These are phyloP conservation scores for Colletotrichum truncatum DNA, from an alignment of 2,329 filamentous ascomycete genomes.

Conservation along the genomic window DNA sequence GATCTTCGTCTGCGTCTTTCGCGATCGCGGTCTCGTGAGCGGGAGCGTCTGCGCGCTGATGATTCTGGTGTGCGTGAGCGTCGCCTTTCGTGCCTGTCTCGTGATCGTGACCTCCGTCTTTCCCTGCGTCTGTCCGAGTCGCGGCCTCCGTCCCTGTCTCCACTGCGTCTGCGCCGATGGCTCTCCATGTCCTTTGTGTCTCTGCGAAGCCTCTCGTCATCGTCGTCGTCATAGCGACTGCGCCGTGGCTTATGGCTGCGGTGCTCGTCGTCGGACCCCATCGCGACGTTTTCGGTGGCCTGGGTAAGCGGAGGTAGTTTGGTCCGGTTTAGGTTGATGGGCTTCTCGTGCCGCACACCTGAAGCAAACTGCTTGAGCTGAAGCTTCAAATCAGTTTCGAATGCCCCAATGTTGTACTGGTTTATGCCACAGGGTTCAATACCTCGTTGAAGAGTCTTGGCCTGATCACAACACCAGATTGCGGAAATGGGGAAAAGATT, in stretches of 20 bases:
- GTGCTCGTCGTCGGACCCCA: conserved; percentile 27
- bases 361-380: too few species aligned
- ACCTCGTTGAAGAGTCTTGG: too few species aligned
- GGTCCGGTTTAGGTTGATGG: too few species aligned
- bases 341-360: too few species aligned
- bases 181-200: not conserved
- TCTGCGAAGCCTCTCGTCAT: conserved; percentile 12
- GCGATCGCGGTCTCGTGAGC: conserved; percentile 33
- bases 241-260: conserved; percentile 18
- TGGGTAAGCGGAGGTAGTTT: too few species aligned
- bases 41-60: conserved; percentile 12
- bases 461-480: too few species aligned
- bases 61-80: conserved; percentile 26
- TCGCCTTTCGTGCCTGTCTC: conserved; percentile 16
- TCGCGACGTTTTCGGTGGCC: not conserved
- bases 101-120: conserved; percentile 10
- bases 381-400: too few species aligned
- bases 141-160: conserved; percentile 8
- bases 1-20: conserved; percentile 38
- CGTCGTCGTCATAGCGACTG: conserved; percentile 4
- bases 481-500: not conserved
- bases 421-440: not conserved
- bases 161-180: conserved; percentile 23
- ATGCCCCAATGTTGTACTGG: too few species aligned
- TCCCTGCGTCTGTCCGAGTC: conserved; percentile 17